Conservation (phyloP, 768 basidiomycete species). For the Russula olivacea region DNA sequence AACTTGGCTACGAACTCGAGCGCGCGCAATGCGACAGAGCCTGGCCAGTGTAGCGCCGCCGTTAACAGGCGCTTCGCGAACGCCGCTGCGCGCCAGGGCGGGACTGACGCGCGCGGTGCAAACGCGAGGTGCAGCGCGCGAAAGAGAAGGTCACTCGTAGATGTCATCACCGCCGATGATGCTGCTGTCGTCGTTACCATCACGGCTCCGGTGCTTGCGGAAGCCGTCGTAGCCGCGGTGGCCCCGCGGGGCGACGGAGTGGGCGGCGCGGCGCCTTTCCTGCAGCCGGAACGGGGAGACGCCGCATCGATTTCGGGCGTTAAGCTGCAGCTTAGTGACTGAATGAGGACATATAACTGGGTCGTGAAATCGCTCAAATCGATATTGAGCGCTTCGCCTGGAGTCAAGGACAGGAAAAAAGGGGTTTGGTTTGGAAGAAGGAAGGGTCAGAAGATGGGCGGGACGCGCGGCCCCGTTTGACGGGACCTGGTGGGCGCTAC, state of each 20-base stretch:
- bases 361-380: constrained; percentile 88
- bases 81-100: constrained; percentile 77
- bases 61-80: constrained; percentile 90
- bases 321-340: constrained; percentile 52
- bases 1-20: constrained; percentile 70
- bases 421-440: not conserved
- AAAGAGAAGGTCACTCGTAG: constrained; percentile 72
- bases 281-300: constrained; percentile 22
- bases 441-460: not conserved
- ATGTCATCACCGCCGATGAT: constrained; percentile 15
- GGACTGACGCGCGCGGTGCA: constrained; percentile 59
- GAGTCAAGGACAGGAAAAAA: constrained; percentile 7
- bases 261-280: not conserved
- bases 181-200: too few relatives aligned
- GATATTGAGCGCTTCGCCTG: constrained; percentile 96
- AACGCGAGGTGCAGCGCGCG: constrained; percentile 78
- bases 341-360: constrained; percentile 75
- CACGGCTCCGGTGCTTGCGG: constrained; percentile 18
- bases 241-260: constrained; percentile 25
- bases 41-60: constrained; percentile 77
- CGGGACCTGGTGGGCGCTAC: constrained; percentile 17
- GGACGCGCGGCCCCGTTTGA: constrained; percentile 11
- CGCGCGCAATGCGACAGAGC: constrained; percentile 54
- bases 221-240: constrained; percentile 2
- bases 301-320: constrained; percentile 56